These are phyloP conservation scores for Penicillium bovifimosum DNA, from an alignment of 495 filamentous ascomycete species.

Conservation along the genomic window DNA sequence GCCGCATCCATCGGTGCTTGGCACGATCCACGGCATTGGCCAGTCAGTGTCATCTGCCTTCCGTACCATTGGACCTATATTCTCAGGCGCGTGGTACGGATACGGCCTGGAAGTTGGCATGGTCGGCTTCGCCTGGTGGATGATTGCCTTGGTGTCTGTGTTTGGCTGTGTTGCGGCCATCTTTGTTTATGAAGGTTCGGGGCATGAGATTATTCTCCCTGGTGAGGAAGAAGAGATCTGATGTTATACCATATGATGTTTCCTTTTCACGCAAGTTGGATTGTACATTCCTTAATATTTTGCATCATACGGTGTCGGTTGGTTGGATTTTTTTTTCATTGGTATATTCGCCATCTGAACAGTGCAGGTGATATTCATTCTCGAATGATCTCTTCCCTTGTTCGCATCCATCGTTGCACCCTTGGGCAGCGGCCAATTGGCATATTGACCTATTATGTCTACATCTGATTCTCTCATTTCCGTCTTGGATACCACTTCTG, in stretches of 20 bases:
- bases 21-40: conserved; percentile 76
- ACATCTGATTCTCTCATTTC: not conserved
- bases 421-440: not conserved
- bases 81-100: conserved; percentile 68
- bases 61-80: conserved; percentile 68
- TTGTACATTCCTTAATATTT: conserved; percentile 25
- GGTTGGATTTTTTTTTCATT: conserved; percentile 8
- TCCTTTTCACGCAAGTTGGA: conserved; percentile 1
- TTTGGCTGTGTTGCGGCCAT: conserved; percentile 56
- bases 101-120: conserved; percentile 61
- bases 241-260: conserved; percentile 15
- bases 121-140: conserved; percentile 77
- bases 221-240: conserved; percentile 56
- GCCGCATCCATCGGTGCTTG: conserved; percentile 73
- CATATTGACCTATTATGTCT: not conserved
- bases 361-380: not conserved
- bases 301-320: conserved; percentile 23
- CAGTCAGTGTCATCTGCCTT: conserved; percentile 67
- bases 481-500: conserved; percentile 2
- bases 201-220: conserved; percentile 64
- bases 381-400: not conserved
- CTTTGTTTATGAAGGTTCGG: conserved; percentile 67
- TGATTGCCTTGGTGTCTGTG: conserved; percentile 56
- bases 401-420: not conserved
- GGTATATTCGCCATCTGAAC: not conserved